Percentiles rank a stretch among this genome's conserved stretches.
phyloP scores from a whole-genome alignment of 169 alveolate genomes.

The Cryptosporidium ubiquitum region DNA sequence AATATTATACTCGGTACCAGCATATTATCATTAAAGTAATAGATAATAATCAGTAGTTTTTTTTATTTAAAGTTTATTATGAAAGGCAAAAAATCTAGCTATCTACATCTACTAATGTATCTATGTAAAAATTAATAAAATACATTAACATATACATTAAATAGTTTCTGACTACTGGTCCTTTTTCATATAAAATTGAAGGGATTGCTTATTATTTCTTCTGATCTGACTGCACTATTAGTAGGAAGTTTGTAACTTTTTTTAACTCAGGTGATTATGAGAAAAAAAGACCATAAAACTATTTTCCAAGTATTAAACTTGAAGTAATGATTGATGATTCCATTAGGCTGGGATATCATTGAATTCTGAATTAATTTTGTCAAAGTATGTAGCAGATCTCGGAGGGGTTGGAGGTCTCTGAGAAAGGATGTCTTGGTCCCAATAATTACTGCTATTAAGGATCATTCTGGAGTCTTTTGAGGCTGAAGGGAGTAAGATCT shows the following conservation, averaged over 20 bases:
- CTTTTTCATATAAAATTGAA: not conserved
- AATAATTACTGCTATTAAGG: not conserved
- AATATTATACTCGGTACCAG: not conserved
- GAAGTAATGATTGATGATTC: not conserved
- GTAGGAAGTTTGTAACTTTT: no score
- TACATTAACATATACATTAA: not conserved
- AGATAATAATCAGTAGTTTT: not conserved
- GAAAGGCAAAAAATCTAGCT: not conserved
- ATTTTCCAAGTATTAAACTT: not conserved
- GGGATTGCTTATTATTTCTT: no score
- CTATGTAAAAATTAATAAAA: not conserved
- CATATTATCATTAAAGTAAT: no score
- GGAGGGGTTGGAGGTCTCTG: constrained; percentile 74
- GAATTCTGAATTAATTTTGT: constrained; percentile 49
- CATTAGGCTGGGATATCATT: not conserved
- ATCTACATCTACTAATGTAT: not conserved
- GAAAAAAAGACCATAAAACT: no score
- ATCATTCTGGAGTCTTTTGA: constrained; percentile 71
- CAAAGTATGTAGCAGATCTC: constrained; percentile 65
- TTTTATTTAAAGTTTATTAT: not conserved
- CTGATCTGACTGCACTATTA: no score
- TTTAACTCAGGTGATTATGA: no score
- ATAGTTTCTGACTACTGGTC: not conserved
- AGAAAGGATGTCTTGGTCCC: constrained; percentile 68
- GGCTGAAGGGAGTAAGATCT: constrained; percentile 95